Evolutionary conservation across 2,329 filamentous ascomycete species (phyloP).

Genomic region (Sphaerulina musiva): DNA sequence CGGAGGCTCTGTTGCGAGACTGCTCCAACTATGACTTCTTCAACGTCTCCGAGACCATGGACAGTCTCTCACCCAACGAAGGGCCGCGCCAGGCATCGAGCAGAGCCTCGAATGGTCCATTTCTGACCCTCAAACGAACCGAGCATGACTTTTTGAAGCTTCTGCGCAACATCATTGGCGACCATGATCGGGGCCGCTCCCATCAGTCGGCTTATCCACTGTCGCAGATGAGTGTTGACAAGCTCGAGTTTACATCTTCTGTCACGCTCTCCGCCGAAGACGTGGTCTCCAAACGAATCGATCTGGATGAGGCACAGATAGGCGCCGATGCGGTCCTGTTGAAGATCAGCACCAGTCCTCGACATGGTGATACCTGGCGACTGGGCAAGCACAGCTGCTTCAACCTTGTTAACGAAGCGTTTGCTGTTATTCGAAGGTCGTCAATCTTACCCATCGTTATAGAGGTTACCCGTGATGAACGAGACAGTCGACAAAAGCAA

Average conservation of each 20-base stretch:
- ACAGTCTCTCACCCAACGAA: constrained; percentile 26
- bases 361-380: constrained; percentile 17
- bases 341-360: constrained; percentile 28
- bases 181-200: constrained; percentile 48
- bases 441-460: constrained; percentile 50
- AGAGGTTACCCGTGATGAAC: constrained; percentile 30
- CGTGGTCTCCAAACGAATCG: constrained; percentile 48
- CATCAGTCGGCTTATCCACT: constrained; percentile 61
- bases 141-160: constrained; percentile 66
- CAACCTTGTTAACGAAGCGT: constrained; percentile 46
- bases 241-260: constrained; percentile 60
- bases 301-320: constrained; percentile 60
- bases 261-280: constrained; percentile 55
- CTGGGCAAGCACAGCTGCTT: constrained; percentile 23
- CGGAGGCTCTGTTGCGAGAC: constrained; percentile 53
- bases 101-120: constrained; percentile 46
- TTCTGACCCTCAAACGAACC: constrained; percentile 60
- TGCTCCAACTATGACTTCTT: constrained; percentile 73
- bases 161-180: constrained; percentile 53
- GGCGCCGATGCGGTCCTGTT: constrained; percentile 63
- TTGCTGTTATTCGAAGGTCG: constrained; percentile 56
- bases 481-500: constrained; percentile 13
- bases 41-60: constrained; percentile 56
- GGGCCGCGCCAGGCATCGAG: constrained; percentile 13
- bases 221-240: constrained; percentile 54